Evolutionary conservation across 805 yeast genomes (phyloP).

Genomic region (Wickerhamomyces chaumierensis): DNA sequence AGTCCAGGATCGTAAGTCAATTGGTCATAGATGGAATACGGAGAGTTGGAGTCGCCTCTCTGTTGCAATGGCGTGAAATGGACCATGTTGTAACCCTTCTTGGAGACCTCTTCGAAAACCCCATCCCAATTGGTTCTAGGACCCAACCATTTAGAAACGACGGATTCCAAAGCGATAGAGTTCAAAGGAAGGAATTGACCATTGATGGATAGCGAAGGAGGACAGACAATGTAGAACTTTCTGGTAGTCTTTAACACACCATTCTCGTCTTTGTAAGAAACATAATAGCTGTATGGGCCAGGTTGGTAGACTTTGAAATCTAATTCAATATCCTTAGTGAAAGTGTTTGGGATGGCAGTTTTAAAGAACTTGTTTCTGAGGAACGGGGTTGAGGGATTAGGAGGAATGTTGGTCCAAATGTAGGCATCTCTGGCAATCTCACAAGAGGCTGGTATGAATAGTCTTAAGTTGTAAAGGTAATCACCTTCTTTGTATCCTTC

Average conservation of each 20-base stretch:
- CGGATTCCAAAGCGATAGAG: conserved; percentile 70
- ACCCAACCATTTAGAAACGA: conserved; percentile 90
- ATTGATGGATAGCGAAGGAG: conserved; percentile 57
- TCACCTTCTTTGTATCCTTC: conserved; percentile 25
- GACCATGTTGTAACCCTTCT: conserved; percentile 87
- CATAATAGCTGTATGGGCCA: conserved; percentile 71
- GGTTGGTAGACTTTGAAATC: conserved; percentile 55
- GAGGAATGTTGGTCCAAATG: conserved; percentile 67
- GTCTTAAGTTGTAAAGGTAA: conserved; percentile 37
- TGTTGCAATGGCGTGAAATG: conserved; percentile 92
- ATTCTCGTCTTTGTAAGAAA: conserved; percentile 37
- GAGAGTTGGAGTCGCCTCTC: conserved; percentile 86
- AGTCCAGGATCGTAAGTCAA: conserved; percentile 57
- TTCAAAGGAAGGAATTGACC: conserved; percentile 57
- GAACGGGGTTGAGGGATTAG: conserved; percentile 29
- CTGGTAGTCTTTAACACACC: conserved; percentile 38
- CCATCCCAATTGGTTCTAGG: conserved; percentile 51
- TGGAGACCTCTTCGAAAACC: conserved; percentile 46
- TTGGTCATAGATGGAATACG: conserved; percentile 87
- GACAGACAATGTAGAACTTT: conserved; percentile 64
- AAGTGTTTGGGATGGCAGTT: conserved; percentile 38
- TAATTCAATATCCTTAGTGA: conserved; percentile 52
- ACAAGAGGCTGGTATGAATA: conserved; percentile 68
- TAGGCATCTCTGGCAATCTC: conserved; percentile 59
- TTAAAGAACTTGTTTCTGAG: conserved; percentile 46